A percentile compares a stretch with the other conserved stretches of the same genome.
Conservation (phyloP, 2,329 filamentous ascomycete genomes). For the Coniochaeta sp. region DNA sequence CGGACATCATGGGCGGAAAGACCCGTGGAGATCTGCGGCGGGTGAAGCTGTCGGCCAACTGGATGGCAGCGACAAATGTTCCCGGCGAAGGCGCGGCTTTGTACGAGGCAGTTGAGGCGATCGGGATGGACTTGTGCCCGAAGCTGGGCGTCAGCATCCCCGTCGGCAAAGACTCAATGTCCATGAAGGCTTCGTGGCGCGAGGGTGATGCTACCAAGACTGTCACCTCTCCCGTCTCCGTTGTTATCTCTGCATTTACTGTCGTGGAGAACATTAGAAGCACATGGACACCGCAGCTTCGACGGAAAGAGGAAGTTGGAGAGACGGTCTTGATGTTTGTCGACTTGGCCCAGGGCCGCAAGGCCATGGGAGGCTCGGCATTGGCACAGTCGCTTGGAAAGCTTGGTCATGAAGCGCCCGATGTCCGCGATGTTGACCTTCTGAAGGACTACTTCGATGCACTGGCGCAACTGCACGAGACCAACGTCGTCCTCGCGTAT, state of each 20-base stretch:
- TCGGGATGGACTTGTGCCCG: constrained; percentile 88
- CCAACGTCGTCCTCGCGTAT: constrained; percentile 71
- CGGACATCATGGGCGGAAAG: constrained; percentile 37
- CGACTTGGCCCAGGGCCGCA: constrained; percentile 74
- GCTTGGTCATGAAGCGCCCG: constrained; percentile 75
- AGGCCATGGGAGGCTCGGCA: constrained; percentile 82
- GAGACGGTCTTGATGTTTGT: constrained; percentile 86
- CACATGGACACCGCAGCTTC: constrained; percentile 90
- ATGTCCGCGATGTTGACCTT: constrained; percentile 73
- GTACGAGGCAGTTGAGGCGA: constrained; percentile 88
- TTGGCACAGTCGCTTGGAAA: constrained; percentile 84
- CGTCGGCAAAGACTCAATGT: constrained; percentile 96
- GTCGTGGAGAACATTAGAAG: constrained; percentile 73
- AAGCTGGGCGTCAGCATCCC: constrained; percentile 88
- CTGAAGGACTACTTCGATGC: constrained; percentile 91
- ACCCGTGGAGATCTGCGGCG: constrained; percentile 62
- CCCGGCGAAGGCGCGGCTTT: constrained; percentile 86
- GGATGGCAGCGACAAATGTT: constrained; percentile 97
- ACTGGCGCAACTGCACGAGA: constrained; percentile 55
- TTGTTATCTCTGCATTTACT: constrained; percentile 86
- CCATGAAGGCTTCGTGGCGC: constrained; percentile 97
- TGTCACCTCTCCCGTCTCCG: constrained; percentile 84
- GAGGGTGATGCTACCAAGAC: constrained; percentile 72
- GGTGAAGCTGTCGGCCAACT: constrained; percentile 89
- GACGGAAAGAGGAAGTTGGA: constrained; percentile 76